Evolutionary conservation across 2,329 filamentous ascomycete genomes (phyloP), one percentile per base, ranked within the genome.

Genomic region (Colletotrichum sp.): DNA sequence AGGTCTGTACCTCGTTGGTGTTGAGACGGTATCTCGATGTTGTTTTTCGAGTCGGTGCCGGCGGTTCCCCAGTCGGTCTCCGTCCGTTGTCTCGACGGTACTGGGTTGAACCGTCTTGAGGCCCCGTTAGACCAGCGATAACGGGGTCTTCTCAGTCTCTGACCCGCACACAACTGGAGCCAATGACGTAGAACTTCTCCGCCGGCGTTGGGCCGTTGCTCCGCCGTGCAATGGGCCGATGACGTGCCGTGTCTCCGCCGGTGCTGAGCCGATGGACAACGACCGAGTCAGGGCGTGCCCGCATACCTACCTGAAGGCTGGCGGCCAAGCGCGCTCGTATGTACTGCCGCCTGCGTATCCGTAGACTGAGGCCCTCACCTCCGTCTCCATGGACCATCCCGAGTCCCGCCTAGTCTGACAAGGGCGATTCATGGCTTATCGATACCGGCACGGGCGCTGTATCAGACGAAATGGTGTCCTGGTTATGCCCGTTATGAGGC

Each of bases 201-300:
- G 74, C 74, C 74, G 44, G 34, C 36, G 59, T 27, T 76, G 70
- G 64, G 70, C 70, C 73, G 73, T 39, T 73, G 44, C 64, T 76
- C 69, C 73, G 69, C 73, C 73, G 69, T 29, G 12, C 13, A n/a
- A 72, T 72, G 73, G 73, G 59, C 73, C 73, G 57, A 73, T 76
- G 73, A 76, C 73, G 73, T 76, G 73, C 73, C 70, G 70, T 64
- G 70, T 64, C 73, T 76, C 73, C 73, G 73, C 73, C 73, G 73
- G 66, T 22, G 63, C 62, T 73, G 70, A 49, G 70, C 70, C 70
- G 64, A 65, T 69, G 74, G 70, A 29, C 34, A 25, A 30, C 34
- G 74, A 65, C 70, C 74, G 74, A 76, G 74, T 76, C 74, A 76
- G 74, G 55, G 63, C 19, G 39, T 27, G 29, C n/a, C 59, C 29